Base-by-base conservation (phyloP, 2,329 filamentous ascomycete species). In the Trichoderma hamatum region DNA sequence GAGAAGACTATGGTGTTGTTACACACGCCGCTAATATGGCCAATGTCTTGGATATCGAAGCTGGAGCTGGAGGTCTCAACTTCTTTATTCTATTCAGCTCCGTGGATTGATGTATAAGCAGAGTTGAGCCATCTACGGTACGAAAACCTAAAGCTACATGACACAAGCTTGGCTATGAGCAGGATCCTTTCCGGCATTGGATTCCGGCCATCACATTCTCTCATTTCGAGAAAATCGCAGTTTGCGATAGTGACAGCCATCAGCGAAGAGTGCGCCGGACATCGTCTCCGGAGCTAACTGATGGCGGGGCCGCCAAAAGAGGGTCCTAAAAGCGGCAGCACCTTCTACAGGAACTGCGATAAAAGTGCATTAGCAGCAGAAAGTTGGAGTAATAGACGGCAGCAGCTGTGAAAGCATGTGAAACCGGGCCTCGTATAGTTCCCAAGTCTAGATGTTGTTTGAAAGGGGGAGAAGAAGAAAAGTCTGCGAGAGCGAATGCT, bases 231-330 rank as follows among this genome's bases (percentile, higher is more conserved):
- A 3, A 19, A 26, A 36, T 19, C 28, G 14, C 21, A 13, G 30
- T 43, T 7, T 43, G 16, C 7, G 3, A 43, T 9, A 3, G 4
- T 43, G 39, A n/a, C 19, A n/a, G 6, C 6, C 39, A n/a, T 43
- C 19, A 10, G n/a, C 16, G 16, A 19, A 9, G 39, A 43, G 55
- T 26, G 59, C 13, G 5, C 63, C 63, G 63, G 63, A 46, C 34
- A 21, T 14, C n/a, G 36, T 32, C 36, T 54, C 63, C 63, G 63
- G 63, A 58, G 39, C 63, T 58, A 63, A 30, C n/a, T 21, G 28
- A 39, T 51, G 28, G 60, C 28, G 43, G 60, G 60, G 60, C 21
- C 49, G 46, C n/a, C 24, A 19, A 62, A n/a, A 39, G 6, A 21
- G 49, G 9, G 13, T 19, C 28, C 32, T 63, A 52, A 63, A 63